Conservation (phyloP, 768 basidiomycete genomes). For the Chalciporus chontae region DNA sequence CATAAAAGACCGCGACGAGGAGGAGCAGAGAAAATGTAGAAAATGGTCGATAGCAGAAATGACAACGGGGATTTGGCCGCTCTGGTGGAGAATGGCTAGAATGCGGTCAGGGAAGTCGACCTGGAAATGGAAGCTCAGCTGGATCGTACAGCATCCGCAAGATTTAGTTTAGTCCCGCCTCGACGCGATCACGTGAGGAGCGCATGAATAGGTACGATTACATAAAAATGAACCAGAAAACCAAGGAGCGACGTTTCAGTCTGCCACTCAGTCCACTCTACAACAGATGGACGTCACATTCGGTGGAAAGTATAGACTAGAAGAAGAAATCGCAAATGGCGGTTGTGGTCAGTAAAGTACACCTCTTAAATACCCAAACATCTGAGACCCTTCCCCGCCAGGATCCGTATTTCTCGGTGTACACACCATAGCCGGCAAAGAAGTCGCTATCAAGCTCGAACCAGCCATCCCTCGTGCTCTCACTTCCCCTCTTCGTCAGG, state of each 20-base stretch:
- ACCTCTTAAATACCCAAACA: too few relatives aligned
- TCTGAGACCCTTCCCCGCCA: conserved; percentile 19
- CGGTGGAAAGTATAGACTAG: conserved; percentile 74
- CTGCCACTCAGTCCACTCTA: conserved; percentile 6
- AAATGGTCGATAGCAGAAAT: too few relatives aligned
- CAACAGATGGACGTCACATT: conserved; percentile 41
- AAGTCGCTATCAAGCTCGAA: conserved; percentile 82
- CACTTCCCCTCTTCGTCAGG: conserved; percentile 75
- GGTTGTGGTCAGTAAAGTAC: conserved; percentile 55
- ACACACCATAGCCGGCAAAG: conserved; percentile 77
- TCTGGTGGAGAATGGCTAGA: too few relatives aligned
- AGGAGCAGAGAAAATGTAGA: too few relatives aligned
- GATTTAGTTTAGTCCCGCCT: neutral
- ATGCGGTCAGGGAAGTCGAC: too few relatives aligned
- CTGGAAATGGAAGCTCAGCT: too few relatives aligned
- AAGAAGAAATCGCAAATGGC: conserved; percentile 77
- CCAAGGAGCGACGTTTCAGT: conserved; percentile 6
- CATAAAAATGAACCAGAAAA: conserved; percentile 20
- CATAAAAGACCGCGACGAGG: too few relatives aligned
- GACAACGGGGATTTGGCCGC: too few relatives aligned
- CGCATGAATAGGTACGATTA: conserved; percentile 13
- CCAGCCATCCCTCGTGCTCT: conserved; percentile 46
- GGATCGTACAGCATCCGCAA: too few relatives aligned
- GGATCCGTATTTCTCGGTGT: conserved; percentile 78
- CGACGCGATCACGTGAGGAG: conserved; percentile 30